Evolutionary conservation across 495 filamentous ascomycete species (phyloP).

Genomic region (Rhizodiscina lignyota): DNA sequence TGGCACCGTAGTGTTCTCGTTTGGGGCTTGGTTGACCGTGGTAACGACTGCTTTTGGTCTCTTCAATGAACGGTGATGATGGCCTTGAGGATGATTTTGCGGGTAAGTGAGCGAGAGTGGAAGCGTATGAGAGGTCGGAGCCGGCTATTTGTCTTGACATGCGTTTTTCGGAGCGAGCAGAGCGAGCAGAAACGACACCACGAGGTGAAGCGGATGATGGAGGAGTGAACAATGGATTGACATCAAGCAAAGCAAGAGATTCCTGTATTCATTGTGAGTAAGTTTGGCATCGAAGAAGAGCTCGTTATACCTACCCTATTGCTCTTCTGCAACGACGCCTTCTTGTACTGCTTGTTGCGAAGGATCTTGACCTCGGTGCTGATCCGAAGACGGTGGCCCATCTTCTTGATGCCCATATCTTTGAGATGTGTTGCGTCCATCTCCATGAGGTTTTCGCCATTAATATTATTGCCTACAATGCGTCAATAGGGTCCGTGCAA

Average conservation of each 20-base stretch:
- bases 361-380: constrained; percentile 77
- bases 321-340: constrained; percentile 56
- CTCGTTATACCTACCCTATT: constrained; percentile 69
- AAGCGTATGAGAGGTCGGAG: constrained; percentile 17
- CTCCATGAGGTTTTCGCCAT: constrained; percentile 87
- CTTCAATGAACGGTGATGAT: constrained; percentile 47
- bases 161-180: constrained; percentile 46
- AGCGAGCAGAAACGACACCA: constrained; percentile 31
- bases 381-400: constrained; percentile 95
- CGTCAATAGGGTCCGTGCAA: neutral
- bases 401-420: constrained; percentile 96
- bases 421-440: constrained; percentile 93
- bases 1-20: constrained; percentile 3
- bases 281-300: constrained; percentile 1
- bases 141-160: constrained; percentile 45
- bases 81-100: constrained; percentile 46
- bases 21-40: constrained; percentile 2
- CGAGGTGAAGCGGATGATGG: constrained; percentile 53
- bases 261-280: constrained; percentile 28
- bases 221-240: constrained; percentile 38
- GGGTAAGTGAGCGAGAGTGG: constrained; percentile 25
- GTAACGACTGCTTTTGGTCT: constrained; percentile 21
- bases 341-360: constrained; percentile 65
- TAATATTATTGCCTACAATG: constrained; percentile 69
- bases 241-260: constrained; percentile 54